These are phyloP conservation scores for Aechmea fasciata DNA, from an alignment of 176 grass and related monocot genomes.

Conservation along the genomic window DNA sequence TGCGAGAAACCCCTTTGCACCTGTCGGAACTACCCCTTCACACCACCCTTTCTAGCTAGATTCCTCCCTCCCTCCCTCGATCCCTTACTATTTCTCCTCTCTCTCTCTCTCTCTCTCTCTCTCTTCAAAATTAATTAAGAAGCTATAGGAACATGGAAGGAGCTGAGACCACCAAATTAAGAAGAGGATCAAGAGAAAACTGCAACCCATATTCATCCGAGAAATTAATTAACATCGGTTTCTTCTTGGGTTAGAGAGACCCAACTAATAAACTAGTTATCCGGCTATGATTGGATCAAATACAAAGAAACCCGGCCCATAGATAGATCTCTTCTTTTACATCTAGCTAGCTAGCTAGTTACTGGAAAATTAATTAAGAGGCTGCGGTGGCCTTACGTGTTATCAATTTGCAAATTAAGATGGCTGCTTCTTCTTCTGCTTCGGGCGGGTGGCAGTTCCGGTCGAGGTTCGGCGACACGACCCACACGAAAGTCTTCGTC, in stretches of 20 bases:
- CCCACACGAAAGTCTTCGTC: constrained; percentile 19
- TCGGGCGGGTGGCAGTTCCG: neutral
- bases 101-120: neutral
- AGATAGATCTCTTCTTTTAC: too few species aligned
- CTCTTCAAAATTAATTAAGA: neutral
- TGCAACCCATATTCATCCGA: neutral
- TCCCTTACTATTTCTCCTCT: neutral
- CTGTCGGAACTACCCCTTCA: neutral
- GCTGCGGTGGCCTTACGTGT: too few species aligned
- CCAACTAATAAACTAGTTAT: neutral
- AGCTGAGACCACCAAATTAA: neutral
- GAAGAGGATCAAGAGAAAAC: neutral
- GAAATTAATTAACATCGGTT: neutral
- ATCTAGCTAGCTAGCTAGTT: too few species aligned
- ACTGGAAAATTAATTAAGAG: too few species aligned
- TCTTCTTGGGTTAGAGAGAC: neutral
- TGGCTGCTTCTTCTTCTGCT: neutral
- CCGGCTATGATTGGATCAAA: neutral
- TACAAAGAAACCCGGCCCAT: too few species aligned
- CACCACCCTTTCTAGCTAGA: neutral
- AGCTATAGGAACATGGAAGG: constrained; percentile 6
- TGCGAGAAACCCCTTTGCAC: constrained; percentile 9
- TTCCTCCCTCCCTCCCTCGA: neutral
- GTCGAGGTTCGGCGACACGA: constrained; percentile 20
- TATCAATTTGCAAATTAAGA: too few species aligned